Evolutionary conservation across 768 basidiomycete genomes (phyloP).

Genomic region (Termitomyces sp.): DNA sequence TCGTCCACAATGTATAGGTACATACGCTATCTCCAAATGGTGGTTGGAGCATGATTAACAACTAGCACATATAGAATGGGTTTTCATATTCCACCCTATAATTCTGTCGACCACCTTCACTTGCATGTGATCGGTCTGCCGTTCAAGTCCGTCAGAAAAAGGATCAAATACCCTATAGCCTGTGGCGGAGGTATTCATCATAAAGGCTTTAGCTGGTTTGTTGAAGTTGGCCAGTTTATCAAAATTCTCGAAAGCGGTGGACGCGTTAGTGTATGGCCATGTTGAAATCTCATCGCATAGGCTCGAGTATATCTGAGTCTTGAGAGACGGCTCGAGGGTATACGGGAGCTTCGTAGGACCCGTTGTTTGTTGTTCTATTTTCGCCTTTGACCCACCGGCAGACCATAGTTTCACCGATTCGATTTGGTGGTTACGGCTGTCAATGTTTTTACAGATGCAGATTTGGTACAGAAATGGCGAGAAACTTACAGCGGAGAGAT

Average conservation of each 20-base stretch:
- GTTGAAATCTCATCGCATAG: conserved; percentile 19
- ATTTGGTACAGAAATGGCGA: neutral
- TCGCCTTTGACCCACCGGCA: neutral
- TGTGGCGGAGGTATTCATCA: conserved; percentile 30
- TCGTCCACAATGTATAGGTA: conserved; percentile 41
- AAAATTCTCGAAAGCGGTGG: conserved; percentile 52
- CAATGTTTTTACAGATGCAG: neutral
- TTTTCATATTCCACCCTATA: conserved; percentile 80
- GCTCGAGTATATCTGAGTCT: no score
- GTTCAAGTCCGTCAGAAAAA: conserved; percentile 36
- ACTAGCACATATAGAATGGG: conserved; percentile 49
- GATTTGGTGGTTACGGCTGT: neutral
- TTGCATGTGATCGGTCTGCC: conserved; percentile 70
- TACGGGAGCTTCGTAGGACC: neutral
- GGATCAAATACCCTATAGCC: conserved; percentile 45
- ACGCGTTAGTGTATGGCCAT: conserved; percentile 45
- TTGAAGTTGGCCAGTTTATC: conserved; percentile 53
- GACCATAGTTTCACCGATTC: neutral
- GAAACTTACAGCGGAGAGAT: neutral
- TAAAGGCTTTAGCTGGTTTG: conserved; percentile 76
- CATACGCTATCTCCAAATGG: neutral
- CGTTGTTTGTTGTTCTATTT: neutral
- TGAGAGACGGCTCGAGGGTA: neutral
- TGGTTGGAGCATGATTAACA: neutral
- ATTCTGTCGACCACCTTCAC: conserved; percentile 67